These are phyloP conservation scores for Corymbia maculata DNA, from an alignment of 345 rosid genomes.

Conservation along the genomic window DNA sequence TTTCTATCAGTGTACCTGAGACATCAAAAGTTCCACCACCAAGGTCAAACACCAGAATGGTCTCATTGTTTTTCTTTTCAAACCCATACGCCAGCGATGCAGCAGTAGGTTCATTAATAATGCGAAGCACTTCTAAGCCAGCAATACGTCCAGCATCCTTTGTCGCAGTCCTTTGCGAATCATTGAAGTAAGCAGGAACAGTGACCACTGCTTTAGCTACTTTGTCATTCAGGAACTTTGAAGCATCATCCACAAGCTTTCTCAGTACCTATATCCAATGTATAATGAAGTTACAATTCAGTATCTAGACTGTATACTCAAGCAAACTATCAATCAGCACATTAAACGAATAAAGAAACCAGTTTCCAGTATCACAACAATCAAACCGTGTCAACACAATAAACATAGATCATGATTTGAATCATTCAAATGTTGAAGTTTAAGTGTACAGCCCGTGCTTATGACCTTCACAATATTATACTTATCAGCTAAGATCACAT, in stretches of 20 bases:
- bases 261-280: conserved; percentile 54
- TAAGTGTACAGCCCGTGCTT: not conserved
- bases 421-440: not conserved
- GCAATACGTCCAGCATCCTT: conserved; percentile 96
- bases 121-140: conserved; percentile 77
- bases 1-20: conserved; percentile 45
- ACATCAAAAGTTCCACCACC: conserved; percentile 99
- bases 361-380: not conserved
- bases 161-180: conserved; percentile 90
- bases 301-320: not conserved
- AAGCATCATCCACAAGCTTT: conserved; percentile 96
- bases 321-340: not conserved
- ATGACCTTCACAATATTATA: not conserved
- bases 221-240: conserved; percentile 67
- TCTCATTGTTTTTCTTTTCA: conserved; percentile 91
- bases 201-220: conserved; percentile 76
- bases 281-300: not conserved
- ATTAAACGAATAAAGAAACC: not conserved
- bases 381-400: not conserved
- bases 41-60: conserved; percentile 95
- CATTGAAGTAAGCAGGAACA: conserved; percentile 81
- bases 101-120: conserved; percentile 97
- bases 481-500: not conserved
- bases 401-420: not conserved
- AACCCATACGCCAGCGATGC: conserved; percentile 97